Percentiles rank a stretch among this genome's conserved stretches.
Evolutionary conservation across 2,329 filamentous ascomycete genomes (phyloP).

Genomic region (Teratosphaeria nubilosa): DNA sequence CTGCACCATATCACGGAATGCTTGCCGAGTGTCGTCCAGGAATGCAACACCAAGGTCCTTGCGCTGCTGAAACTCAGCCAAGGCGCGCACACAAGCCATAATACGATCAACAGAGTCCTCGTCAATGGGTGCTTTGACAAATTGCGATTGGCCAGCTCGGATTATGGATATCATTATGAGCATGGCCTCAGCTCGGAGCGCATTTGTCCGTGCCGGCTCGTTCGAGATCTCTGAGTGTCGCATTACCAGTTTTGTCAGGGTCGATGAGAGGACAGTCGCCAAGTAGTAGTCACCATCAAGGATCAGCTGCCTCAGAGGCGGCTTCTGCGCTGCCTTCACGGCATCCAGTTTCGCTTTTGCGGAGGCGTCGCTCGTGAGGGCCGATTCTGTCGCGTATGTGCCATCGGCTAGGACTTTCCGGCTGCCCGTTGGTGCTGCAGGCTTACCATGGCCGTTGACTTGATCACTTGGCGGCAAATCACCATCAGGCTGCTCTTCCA

Average conservation of each 20-base stretch:
- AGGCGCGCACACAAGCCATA: slow-evolving; percentile 89
- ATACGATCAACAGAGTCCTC: slow-evolving; percentile 98
- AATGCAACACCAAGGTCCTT: slow-evolving; percentile 89
- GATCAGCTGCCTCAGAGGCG: slow-evolving; percentile 85
- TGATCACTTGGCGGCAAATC: slow-evolving; percentile 53
- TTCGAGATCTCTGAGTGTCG: slow-evolving; percentile 87
- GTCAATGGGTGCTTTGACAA: slow-evolving; percentile 93
- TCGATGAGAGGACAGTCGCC: slow-evolving; percentile 87
- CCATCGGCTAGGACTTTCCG: slow-evolving; percentile 90
- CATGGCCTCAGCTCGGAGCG: slow-evolving; percentile 92
- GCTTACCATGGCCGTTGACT: slow-evolving; percentile 70
- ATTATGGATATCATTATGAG: slow-evolving; percentile 99
- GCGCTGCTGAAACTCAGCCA: slow-evolving; percentile 80
- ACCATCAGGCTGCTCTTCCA: slow-evolving; percentile 71
- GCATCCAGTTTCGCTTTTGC: slow-evolving; percentile 87
- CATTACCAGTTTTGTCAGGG: slow-evolving; percentile 95
- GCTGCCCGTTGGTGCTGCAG: slow-evolving; percentile 68
- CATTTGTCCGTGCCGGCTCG: slow-evolving; percentile 80
- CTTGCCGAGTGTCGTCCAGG: slow-evolving; percentile 86
- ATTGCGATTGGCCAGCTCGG: slow-evolving; percentile 95
- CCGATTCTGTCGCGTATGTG: slow-evolving; percentile 94
- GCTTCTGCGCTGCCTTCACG: slow-evolving; percentile 94
- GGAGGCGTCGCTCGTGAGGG: slow-evolving; percentile 83
- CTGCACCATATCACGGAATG: slow-evolving; percentile 94
- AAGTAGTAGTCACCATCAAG: slow-evolving; percentile 96